These are phyloP conservation scores for Boletus hoseneyae DNA, from an alignment of 1,284 basidiomycete species.

Conservation along the genomic window DNA sequence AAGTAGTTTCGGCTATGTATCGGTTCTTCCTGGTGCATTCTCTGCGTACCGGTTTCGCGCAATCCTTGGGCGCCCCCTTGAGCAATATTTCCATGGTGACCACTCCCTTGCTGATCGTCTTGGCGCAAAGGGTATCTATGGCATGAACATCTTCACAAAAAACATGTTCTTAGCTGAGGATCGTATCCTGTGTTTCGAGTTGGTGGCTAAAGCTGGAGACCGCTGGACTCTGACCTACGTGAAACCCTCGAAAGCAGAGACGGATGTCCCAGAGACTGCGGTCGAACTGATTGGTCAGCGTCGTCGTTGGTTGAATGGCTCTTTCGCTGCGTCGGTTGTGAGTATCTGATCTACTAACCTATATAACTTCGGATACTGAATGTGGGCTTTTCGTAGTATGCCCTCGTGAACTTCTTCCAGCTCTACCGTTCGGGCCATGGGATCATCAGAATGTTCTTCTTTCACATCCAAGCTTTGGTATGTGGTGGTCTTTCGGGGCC, in stretches of 20 bases:
- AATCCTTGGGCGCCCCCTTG: conserved; percentile 87
- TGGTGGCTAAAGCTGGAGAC: conserved; percentile 87
- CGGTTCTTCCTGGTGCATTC: conserved; percentile 95
- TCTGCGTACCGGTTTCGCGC: conserved; percentile 92
- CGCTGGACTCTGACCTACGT: conserved; percentile 92
- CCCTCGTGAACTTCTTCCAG: conserved; percentile 91
- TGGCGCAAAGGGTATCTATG: conserved; percentile 91
- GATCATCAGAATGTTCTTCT: conserved; percentile 88
- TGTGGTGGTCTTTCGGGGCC: conserved; percentile 22
- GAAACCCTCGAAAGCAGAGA: conserved; percentile 94
- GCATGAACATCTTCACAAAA: conserved; percentile 98
- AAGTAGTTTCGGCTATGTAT: conserved; percentile 93
- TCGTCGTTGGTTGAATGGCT: conserved; percentile 95
- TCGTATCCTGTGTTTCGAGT: conserved; percentile 95
- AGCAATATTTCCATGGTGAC: conserved; percentile 99
- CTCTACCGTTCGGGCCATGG: conserved; percentile 86
- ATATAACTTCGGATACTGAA: neutral
- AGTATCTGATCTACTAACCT: conserved; percentile 29
- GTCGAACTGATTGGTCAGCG: conserved; percentile 93
- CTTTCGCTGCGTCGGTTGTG: conserved; percentile 92
- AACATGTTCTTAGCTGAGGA: conserved; percentile 97
- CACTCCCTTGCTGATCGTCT: conserved; percentile 91
- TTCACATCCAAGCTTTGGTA: conserved; percentile 89
- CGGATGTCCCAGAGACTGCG: conserved; percentile 89
- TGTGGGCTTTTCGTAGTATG: conserved; percentile 53